Percentiles rank a stretch among this genome's conserved stretches.
phyloP scores from a whole-genome alignment of 306 rosid genomes.

The Ormosia semicastrata region DNA sequence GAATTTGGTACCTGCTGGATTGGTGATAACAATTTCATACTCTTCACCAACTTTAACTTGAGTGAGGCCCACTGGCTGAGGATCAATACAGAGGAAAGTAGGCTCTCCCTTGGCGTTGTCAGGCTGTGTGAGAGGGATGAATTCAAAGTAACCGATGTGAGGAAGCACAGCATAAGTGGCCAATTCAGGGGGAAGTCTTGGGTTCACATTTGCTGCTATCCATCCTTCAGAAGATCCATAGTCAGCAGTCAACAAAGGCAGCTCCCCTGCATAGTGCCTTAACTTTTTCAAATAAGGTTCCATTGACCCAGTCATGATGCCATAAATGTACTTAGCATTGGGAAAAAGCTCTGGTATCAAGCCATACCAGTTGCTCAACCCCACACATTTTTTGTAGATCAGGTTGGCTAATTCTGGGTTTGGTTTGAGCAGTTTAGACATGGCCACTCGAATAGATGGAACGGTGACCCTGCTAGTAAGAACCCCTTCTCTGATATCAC shows the following conservation, averaged over 20 bases:
- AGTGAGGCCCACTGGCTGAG: constrained; percentile 65
- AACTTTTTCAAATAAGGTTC: constrained; percentile 76
- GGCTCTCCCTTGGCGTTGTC: neutral
- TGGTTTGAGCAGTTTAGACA: constrained; percentile 69
- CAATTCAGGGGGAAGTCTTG: constrained; percentile 60
- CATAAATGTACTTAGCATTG: constrained; percentile 76
- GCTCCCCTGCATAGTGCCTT: constrained; percentile 80
- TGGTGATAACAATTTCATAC: constrained; percentile 73
- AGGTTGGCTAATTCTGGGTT: constrained; percentile 69
- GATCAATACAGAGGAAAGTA: constrained; percentile 25
- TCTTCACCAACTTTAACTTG: constrained; percentile 72
- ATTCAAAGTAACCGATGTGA: constrained; percentile 83
- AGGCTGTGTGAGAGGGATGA: constrained; percentile 52
- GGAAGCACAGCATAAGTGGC: constrained; percentile 84
- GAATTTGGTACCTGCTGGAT: constrained; percentile 67
- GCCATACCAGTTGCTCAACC: constrained; percentile 87
- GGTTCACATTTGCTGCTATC: constrained; percentile 85
- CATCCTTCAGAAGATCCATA: constrained; percentile 98
- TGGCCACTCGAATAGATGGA: constrained; percentile 55
- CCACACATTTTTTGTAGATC: constrained; percentile 49
- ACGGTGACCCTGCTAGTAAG: constrained; percentile 54
- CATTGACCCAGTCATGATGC: constrained; percentile 97
- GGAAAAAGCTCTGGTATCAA: constrained; percentile 86
- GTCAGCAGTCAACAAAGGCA: constrained; percentile 81
- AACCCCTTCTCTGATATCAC: constrained; percentile 64